Base-by-base conservation (phyloP, 768 basidiomycete species). In the Heimioporus sp. region DNA sequence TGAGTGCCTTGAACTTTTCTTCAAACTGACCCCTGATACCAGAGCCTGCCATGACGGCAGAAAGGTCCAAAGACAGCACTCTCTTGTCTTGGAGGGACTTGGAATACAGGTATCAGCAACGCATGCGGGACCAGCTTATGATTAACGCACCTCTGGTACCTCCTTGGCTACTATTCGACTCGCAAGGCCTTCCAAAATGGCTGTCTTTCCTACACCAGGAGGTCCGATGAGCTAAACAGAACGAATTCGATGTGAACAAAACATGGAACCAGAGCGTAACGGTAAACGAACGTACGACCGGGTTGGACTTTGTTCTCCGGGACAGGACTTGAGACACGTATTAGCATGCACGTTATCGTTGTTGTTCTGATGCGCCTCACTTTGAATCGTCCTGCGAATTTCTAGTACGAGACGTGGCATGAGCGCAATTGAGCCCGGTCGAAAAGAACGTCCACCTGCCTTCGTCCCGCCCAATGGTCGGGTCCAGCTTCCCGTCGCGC, bases 1-100 rank as follows among this genome's bases (percentile, higher is more conserved):
- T 73, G 2, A 97, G 75, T 0, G 84, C 87, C 66, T 95, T 94
- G 79, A 95, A 94, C 59, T 92, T 92, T 67, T 92, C 91, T 60
- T 97, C 93, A 48, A 95, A 95, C 59, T 93, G 90, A 2, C 93
- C 93, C 38, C 93, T 83, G 47, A 96, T 88, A 0, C 92, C 92
- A 1, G 92, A 91, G 1, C 93, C 93, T 8, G 91, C 93, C 72
- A 95, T 80, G 20, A 96, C 81, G 1, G 85, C 82, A 0, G 91
- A 78, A 3, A 96, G 76, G 65, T 95, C 93, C 48, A 96, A 80
- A 0, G 93, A 84, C 0, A 96, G 79, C 0, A 97, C 89, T n/a
- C 88, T 82, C 65, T 94, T 96, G 61, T 87, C 73, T 54, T 92
- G 87, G 10, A 96, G 73, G 9, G 92, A 92, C 90, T 92, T 7